Evolutionary conservation across 2,329 filamentous ascomycete species (phyloP).

Genomic region (Hymenoscyphus fraxineus): DNA sequence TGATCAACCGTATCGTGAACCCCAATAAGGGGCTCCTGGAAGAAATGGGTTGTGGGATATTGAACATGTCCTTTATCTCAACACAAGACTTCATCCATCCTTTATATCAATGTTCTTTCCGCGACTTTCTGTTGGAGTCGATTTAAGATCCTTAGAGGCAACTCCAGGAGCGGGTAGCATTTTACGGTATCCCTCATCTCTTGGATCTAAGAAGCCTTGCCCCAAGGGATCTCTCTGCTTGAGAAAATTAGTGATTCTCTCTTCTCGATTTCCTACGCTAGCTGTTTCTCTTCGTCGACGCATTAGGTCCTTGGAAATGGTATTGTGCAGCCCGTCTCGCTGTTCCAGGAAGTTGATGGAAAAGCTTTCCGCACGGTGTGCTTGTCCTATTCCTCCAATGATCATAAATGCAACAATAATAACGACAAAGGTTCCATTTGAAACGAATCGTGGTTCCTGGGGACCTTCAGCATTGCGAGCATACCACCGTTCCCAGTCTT

Average conservation of each 20-base stretch:
- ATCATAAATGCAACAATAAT: slow-evolving; percentile 68
- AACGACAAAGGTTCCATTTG: slow-evolving; percentile 72
- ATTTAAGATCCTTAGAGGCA: slow-evolving; percentile 40
- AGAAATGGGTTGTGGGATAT: background rate
- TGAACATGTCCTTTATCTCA: background rate
- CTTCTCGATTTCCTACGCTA: slow-evolving; percentile 51
- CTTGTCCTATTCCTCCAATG: slow-evolving; percentile 69
- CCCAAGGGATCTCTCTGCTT: slow-evolving; percentile 58
- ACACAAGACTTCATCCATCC: slow-evolving; percentile 5
- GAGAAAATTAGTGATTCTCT: slow-evolving; percentile 74
- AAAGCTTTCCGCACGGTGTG: slow-evolving; percentile 61
- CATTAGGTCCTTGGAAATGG: slow-evolving; percentile 60
- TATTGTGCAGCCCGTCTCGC: slow-evolving; percentile 61
- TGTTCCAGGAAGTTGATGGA: slow-evolving; percentile 62
- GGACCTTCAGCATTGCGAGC: slow-evolving; percentile 44
- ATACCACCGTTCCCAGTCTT: slow-evolving; percentile 90
- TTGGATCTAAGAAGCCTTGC: slow-evolving; percentile 22
- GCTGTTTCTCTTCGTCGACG: slow-evolving; percentile 50
- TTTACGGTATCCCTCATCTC: slow-evolving; percentile 44
- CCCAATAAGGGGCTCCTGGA: background rate
- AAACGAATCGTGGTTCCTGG: slow-evolving; percentile 62
- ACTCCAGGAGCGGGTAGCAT: slow-evolving; percentile 44
- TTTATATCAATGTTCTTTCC: slow-evolving; percentile 15
- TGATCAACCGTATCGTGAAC: background rate
- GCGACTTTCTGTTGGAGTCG: slow-evolving; percentile 18